Percentiles rank a stretch among this genome's conserved stretches.
Conservation (phyloP, 257 asterid species). For the Forsythia viridissima region DNA sequence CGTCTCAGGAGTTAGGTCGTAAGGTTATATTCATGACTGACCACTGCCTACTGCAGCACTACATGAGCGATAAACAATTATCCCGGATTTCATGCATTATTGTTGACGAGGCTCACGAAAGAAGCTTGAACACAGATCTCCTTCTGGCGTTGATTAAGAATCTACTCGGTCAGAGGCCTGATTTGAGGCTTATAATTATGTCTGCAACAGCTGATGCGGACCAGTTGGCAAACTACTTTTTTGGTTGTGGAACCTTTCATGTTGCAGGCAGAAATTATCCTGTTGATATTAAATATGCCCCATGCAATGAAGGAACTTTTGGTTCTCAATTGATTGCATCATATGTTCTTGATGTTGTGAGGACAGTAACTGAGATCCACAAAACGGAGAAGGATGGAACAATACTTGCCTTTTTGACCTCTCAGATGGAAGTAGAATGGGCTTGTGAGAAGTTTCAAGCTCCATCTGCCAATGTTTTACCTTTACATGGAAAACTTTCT, state of each 20-base stretch:
- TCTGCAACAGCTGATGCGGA: slow-evolving; percentile 93
- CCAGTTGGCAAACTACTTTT: slow-evolving; percentile 73
- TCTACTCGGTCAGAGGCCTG: slow-evolving; percentile 60
- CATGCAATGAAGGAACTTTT: slow-evolving; percentile 46
- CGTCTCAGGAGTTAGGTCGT: slow-evolving; percentile 50
- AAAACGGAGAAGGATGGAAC: slow-evolving; percentile 69
- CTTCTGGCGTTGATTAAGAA: slow-evolving; percentile 78
- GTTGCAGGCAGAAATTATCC: slow-evolving; percentile 84
- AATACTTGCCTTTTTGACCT: slow-evolving; percentile 93
- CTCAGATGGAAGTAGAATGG: slow-evolving; percentile 95
- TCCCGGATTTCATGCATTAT: slow-evolving; percentile 76
- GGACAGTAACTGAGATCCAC: slow-evolving; percentile 55
- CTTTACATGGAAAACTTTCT: slow-evolving; percentile 90
- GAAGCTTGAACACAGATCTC: slow-evolving; percentile 93
- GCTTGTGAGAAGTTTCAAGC: slow-evolving; percentile 79
- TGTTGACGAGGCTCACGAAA: slow-evolving; percentile 97
- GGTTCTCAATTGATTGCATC: slow-evolving; percentile 49
- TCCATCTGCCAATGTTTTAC: slow-evolving; percentile 56
- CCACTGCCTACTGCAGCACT: slow-evolving; percentile 83
- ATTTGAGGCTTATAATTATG: slow-evolving; percentile 84
- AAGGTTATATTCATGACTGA: slow-evolving; percentile 79
- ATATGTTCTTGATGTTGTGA: slow-evolving; percentile 68
- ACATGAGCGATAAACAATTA: slow-evolving; percentile 67
- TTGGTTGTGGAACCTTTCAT: slow-evolving; percentile 64
- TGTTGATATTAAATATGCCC: slow-evolving; percentile 67